Conservation (phyloP, 768 basidiomycete species). For the Rubroboletus satanas region DNA sequence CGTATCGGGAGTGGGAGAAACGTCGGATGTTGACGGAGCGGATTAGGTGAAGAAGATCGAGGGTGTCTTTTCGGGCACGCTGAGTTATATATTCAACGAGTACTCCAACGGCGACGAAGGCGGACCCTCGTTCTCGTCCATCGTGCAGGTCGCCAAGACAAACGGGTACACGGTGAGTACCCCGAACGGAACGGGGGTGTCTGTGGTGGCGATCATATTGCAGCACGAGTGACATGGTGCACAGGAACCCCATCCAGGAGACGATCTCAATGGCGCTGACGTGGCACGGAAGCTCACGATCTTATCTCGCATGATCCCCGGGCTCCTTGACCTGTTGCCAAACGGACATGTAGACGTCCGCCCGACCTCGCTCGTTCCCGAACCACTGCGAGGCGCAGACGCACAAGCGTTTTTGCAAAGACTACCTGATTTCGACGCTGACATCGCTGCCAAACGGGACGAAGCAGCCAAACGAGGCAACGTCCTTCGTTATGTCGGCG, state of each 20-base stretch:
- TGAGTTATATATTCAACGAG: constrained; percentile 99
- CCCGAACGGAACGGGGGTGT: background rate
- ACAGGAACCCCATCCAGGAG: constrained; percentile 95
- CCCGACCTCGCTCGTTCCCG: constrained; percentile 83
- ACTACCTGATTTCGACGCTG: constrained; percentile 77
- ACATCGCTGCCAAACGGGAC: constrained; percentile 71
- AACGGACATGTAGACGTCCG: constrained; percentile 76
- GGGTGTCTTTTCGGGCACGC: constrained; percentile 95
- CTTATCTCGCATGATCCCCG: constrained; percentile 73
- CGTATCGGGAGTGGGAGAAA: background rate
- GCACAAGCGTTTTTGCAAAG: constrained; percentile 82
- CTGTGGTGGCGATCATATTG: background rate
- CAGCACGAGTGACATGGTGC: constrained; percentile 24
- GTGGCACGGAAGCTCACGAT: constrained; percentile 97
- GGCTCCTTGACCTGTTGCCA: constrained; percentile 51
- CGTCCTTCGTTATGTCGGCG: constrained; percentile 91
- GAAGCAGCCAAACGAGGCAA: constrained; percentile 76
- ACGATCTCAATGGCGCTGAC: constrained; percentile 95
- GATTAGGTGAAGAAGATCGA: constrained; percentile 86
- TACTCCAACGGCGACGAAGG: constrained; percentile 66
- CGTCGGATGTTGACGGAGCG: background rate
- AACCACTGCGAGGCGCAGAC: constrained; percentile 61
- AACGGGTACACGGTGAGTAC: constrained; percentile 85
- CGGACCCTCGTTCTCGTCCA: constrained; percentile 79
- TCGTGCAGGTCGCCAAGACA: constrained; percentile 83